These are phyloP conservation scores for Pleurotus ostreatus DNA, from an alignment of 768 basidiomycete genomes.

Conservation along the genomic window DNA sequence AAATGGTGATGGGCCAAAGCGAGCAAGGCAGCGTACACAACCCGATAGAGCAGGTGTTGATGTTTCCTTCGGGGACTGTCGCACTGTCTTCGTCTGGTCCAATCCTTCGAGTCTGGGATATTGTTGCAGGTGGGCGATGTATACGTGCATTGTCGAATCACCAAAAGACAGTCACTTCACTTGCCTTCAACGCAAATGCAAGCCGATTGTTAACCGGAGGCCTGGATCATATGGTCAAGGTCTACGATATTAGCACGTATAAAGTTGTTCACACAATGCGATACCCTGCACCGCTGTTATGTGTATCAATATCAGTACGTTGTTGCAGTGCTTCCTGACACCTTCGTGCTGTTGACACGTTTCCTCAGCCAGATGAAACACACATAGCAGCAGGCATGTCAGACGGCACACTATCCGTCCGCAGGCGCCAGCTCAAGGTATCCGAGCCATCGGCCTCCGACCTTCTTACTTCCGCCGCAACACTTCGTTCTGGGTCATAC, in stretches of 20 bases:
- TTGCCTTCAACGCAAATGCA: slow-evolving; percentile 74
- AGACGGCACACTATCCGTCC: slow-evolving; percentile 96
- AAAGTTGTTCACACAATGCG: slow-evolving; percentile 98
- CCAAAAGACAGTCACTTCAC: slow-evolving; percentile 93
- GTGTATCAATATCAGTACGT: slow-evolving; percentile 86
- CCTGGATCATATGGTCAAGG: slow-evolving; percentile 97
- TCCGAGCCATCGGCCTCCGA: slow-evolving; percentile 42
- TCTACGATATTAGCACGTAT: slow-evolving; percentile 92
- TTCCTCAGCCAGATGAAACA: slow-evolving; percentile 85
- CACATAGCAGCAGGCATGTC: slow-evolving; percentile 98
- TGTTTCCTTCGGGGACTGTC: slow-evolving; percentile 87
- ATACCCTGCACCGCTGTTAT: slow-evolving; percentile 89
- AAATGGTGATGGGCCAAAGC: slow-evolving; percentile 71
- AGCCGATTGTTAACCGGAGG: slow-evolving; percentile 84
- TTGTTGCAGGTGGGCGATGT: slow-evolving; percentile 88
- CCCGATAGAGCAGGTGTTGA: slow-evolving; percentile 90
- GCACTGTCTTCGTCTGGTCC: slow-evolving; percentile 88
- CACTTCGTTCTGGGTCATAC: slow-evolving; percentile 52
- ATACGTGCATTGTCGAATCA: slow-evolving; percentile 92
- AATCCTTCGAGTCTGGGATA: slow-evolving; percentile 92
- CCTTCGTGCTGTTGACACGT: not conserved
- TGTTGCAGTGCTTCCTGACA: not conserved
- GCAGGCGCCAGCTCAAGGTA: slow-evolving; percentile 76
- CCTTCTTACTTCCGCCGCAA: slow-evolving; percentile 27
- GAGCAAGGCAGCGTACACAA: slow-evolving; percentile 30